Conservation (phyloP, 2,329 filamentous ascomycete genomes). For the Clarireedia paspali region DNA sequence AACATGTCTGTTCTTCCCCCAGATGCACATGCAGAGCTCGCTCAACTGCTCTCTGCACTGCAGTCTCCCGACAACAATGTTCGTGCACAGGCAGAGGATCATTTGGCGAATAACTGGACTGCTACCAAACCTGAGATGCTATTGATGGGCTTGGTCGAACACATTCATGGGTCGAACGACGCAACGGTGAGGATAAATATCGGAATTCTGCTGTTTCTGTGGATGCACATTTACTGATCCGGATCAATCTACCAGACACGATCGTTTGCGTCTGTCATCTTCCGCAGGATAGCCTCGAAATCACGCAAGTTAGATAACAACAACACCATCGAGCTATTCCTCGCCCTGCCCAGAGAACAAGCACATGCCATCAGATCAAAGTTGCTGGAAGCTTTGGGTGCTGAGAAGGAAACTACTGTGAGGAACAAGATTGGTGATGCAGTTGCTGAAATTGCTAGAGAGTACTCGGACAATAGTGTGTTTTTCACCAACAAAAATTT, state of each 20-base stretch:
- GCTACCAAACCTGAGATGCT: constrained; percentile 73
- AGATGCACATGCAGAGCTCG: constrained; percentile 77
- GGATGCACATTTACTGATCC: not conserved
- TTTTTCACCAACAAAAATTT: constrained; percentile 14
- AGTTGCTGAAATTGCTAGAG: constrained; percentile 89
- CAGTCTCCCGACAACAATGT: constrained; percentile 83
- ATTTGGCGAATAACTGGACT: constrained; percentile 87
- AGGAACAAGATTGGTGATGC: constrained; percentile 96
- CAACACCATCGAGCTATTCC: constrained; percentile 75
- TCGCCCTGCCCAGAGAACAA: constrained; percentile 67
- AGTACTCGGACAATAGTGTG: constrained; percentile 88
- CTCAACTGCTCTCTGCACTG: constrained; percentile 78
- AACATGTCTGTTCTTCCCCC: constrained; percentile 78
- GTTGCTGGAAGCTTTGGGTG: constrained; percentile 67
- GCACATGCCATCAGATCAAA: constrained; percentile 75
- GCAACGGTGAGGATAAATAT: constrained; percentile 23
- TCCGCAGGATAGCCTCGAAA: constrained; percentile 87
- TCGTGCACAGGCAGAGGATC: constrained; percentile 80
- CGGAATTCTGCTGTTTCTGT: no score
- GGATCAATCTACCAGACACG: constrained; percentile 53
- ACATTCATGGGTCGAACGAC: constrained; percentile 66
- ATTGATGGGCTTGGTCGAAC: constrained; percentile 89
- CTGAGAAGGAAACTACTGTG: constrained; percentile 65
- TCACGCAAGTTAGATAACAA: constrained; percentile 67
- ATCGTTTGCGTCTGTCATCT: constrained; percentile 88